These are phyloP conservation scores for Delphinella strobiligena DNA, from an alignment of 2,329 filamentous ascomycete genomes.

Conservation along the genomic window DNA sequence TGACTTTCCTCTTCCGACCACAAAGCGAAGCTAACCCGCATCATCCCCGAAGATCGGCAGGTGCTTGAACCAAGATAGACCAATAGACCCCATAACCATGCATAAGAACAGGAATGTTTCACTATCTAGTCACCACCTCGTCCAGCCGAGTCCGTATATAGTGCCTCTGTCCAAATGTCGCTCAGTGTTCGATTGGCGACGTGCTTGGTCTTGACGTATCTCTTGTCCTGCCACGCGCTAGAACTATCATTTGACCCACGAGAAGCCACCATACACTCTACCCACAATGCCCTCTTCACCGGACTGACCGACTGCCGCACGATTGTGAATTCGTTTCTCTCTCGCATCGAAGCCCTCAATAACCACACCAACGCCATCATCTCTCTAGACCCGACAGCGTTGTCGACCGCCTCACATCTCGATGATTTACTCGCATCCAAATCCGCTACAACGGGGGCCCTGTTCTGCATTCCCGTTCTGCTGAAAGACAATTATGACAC, in stretches of 20 bases:
- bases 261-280: conserved; percentile 46
- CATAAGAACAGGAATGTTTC: no score
- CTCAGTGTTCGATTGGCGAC: no score
- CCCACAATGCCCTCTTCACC: conserved; percentile 44
- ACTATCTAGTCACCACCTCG: no score
- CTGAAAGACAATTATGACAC: conserved; percentile 56
- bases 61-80: no score
- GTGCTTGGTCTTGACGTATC: no score
- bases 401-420: conserved; percentile 37
- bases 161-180: no score
- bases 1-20: no score
- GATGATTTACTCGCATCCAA: conserved; percentile 35
- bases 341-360: conserved; percentile 46
- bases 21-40: no score
- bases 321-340: conserved; percentile 43
- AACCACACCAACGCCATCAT: conserved; percentile 46
- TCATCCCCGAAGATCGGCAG: no score
- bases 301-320: conserved; percentile 42
- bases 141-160: no score
- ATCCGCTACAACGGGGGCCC: conserved; percentile 34
- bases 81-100: no score
- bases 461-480: conserved; percentile 51
- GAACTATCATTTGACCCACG: conserved; percentile 33
- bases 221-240: no score
- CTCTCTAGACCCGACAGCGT: conserved; percentile 37